Conservation (phyloP, 2,329 filamentous ascomycete genomes). For the Hirsutella thompsonii region DNA sequence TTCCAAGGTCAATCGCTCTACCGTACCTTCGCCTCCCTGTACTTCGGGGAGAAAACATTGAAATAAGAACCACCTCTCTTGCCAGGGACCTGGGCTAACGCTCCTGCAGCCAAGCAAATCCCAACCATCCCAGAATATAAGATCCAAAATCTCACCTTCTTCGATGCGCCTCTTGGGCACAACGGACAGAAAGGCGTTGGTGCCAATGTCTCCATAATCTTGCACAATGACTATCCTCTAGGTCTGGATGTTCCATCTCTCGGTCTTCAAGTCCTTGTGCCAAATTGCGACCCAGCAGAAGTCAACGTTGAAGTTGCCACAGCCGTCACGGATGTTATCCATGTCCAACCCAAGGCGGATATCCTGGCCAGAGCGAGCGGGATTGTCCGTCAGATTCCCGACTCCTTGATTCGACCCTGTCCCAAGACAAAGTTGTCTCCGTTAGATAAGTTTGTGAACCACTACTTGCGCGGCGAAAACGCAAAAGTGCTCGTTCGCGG, state of each 20-base stretch:
- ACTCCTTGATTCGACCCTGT: slow-evolving; percentile 58
- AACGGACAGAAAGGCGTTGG: slow-evolving; percentile 53
- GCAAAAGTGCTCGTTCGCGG: slow-evolving; percentile 77
- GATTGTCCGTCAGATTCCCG: slow-evolving; percentile 59
- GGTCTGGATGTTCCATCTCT: slow-evolving; percentile 66
- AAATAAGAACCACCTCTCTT: slow-evolving; percentile 11
- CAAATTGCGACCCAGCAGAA: slow-evolving; percentile 62
- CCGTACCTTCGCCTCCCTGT: slow-evolving; percentile 46
- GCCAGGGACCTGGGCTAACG: slow-evolving; percentile 15
- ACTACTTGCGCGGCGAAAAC: slow-evolving; percentile 69
- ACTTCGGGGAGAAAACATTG: slow-evolving; percentile 44
- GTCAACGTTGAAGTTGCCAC: slow-evolving; percentile 68
- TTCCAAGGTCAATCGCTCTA: slow-evolving; percentile 76
- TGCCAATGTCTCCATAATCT: slow-evolving; percentile 61
- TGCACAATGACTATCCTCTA: slow-evolving; percentile 68
- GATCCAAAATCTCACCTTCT: slow-evolving; percentile 67
- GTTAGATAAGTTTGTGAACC: slow-evolving; percentile 66
- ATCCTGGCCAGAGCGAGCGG: slow-evolving; percentile 60
- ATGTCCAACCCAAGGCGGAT: slow-evolving; percentile 54
- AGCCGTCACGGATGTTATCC: slow-evolving; percentile 53
- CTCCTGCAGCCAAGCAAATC: slow-evolving; percentile 48
- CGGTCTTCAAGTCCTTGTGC: slow-evolving; percentile 72
- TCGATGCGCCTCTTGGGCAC: slow-evolving; percentile 47
- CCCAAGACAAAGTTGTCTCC: slow-evolving; percentile 70
- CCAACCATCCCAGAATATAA: slow-evolving; percentile 72